These are phyloP conservation scores for Graphium sp. DNA, from an alignment of 2,329 filamentous ascomycete genomes.

Conservation along the genomic window DNA sequence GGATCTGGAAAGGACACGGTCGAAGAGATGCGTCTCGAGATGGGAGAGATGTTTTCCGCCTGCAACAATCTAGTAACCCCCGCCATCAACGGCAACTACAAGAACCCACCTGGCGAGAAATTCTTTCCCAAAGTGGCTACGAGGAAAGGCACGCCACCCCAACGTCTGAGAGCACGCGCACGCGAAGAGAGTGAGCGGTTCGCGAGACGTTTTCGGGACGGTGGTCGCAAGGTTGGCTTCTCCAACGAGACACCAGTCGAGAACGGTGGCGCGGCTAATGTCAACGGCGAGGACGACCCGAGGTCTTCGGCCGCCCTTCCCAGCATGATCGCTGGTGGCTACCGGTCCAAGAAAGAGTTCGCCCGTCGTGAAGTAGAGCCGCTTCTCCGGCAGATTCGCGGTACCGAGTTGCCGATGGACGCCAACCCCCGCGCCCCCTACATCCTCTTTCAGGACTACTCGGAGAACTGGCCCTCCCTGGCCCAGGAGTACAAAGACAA, in stretches of 20 bases:
- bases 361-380: constrained; percentile 28
- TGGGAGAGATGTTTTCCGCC: constrained; percentile 32
- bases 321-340: constrained; percentile 11
- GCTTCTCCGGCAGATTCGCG: constrained; percentile 29
- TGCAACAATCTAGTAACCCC: constrained; percentile 36
- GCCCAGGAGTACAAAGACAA: constrained; percentile 37
- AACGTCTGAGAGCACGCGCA: constrained; percentile 31
- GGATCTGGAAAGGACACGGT: constrained; percentile 32
- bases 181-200: constrained; percentile 34
- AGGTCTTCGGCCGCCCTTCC: constrained; percentile 10
- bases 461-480: constrained; percentile 31
- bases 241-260: constrained; percentile 8
- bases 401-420: constrained; percentile 33
- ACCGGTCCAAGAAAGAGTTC: constrained; percentile 27
- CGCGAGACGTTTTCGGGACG: constrained; percentile 26
- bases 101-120: constrained; percentile 31
- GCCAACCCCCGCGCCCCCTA: constrained; percentile 34
- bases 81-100: constrained; percentile 36
- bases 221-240: constrained; percentile 31
- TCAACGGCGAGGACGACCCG: constrained; percentile 4
- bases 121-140: constrained; percentile 32
- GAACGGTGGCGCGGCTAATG: constrained; percentile 2
- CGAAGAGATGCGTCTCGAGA: constrained; percentile 34
- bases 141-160: constrained; percentile 30
- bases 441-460: constrained; percentile 36